Base-by-base conservation (phyloP, 179 eudicot species). In the Silene vulgaris region DNA sequence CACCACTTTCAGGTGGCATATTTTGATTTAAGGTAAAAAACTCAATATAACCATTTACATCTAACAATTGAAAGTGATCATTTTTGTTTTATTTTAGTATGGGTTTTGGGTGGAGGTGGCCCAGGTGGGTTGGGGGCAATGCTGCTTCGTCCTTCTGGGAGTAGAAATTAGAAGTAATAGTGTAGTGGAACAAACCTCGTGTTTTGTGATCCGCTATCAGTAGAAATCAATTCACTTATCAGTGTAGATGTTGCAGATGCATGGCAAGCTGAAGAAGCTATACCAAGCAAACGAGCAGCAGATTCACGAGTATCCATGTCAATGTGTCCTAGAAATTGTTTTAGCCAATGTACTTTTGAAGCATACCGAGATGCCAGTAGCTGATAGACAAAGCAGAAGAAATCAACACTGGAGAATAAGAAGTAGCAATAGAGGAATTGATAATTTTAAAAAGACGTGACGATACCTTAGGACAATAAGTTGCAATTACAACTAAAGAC, bases 221-320 rank as follows among this genome's bases (percentile, higher is more conserved):
- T 78, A 79, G 96, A 80, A 30, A 81, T 80, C 78, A 92, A 78
- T 83, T 92, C 96, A 50, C 72, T 32, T 40, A 92, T 82, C 74
- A 94, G 88, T 57, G 86, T 87, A 74, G 89, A 79, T 37, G 85
- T 85, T 32, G 79, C 83, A 81, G 88, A 77, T 26, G 87, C 52
- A 65, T 92, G 83, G 85, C 89, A 92, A 61, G 88, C 89, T 76
- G 91, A 89, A 80, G 97, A 94, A 71, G 97, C 91, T 72, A 92
- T 83, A 72, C 98, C 98, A 76, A 94, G 91, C 85, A 94, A 73
- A 74, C 96, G 96, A 20, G 97, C 96, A 66, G 81, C 85, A 82
- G 94, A 87, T 85, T 92, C 97, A 75, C 98, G 92, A 8, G 97
- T 92, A 77, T 88, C 92, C 68, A 79, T 77, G 80, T 94, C 95